Conservation (phyloP, 176 grass and related monocot species). For the Eleusine indica region DNA sequence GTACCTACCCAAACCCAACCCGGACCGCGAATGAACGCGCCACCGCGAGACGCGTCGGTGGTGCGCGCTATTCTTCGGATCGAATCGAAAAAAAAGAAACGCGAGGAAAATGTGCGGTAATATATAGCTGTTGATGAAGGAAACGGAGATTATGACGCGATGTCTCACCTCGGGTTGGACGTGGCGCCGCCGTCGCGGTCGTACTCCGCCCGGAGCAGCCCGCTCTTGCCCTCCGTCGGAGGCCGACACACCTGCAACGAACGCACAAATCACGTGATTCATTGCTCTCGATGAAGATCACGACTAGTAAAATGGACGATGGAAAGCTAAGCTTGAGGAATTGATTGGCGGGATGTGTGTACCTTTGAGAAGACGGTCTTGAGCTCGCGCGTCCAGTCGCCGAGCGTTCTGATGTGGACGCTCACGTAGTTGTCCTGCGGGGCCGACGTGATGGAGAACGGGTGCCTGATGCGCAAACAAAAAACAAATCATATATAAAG, state of each 20-base stretch:
- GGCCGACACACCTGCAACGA: conserved; percentile 71
- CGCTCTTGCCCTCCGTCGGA: conserved; percentile 79
- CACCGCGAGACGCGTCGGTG: no score
- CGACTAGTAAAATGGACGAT: no score
- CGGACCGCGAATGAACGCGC: background rate
- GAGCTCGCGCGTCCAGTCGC: conserved; percentile 94
- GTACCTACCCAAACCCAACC: background rate
- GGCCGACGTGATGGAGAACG: conserved; percentile 95
- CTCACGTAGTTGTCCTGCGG: conserved; percentile 86
- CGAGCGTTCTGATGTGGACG: conserved; percentile 87
- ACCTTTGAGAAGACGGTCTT: conserved; percentile 87
- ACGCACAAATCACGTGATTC: no score
- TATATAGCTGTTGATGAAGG: no score
- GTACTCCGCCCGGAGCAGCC: conserved; percentile 84
- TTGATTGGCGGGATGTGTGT: background rate
- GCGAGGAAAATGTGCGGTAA: background rate
- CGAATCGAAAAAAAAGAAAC: background rate
- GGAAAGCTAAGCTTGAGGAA: no score
- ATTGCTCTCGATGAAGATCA: background rate
- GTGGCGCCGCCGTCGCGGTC: conserved; percentile 50
- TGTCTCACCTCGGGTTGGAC: conserved; percentile 54
- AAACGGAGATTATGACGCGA: background rate
- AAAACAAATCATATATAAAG: no score
- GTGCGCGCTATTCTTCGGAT: no score
- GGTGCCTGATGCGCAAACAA: conserved; percentile 55